Conservation (phyloP, 352 stramenopile genomes). For the Globisporangium parvum region DNA sequence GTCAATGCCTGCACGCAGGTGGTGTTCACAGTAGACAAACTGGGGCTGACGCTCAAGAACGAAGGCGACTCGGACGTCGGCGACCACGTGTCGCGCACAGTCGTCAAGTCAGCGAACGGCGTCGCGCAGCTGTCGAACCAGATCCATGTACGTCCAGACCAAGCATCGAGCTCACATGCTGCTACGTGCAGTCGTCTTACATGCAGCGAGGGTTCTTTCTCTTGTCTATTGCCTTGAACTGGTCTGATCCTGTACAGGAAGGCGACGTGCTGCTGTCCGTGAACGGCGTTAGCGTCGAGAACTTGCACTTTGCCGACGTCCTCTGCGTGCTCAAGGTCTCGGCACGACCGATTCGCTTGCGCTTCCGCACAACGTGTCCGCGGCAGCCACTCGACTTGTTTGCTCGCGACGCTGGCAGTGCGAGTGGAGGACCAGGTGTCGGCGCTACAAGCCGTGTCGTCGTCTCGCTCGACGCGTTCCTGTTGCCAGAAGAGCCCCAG, state of each 20-base stretch:
- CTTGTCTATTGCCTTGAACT: conserved; percentile 4
- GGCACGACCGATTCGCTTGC: conserved; percentile 52
- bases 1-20: conserved; percentile 18
- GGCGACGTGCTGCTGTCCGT: conserved; percentile 64
- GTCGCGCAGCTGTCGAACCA: conserved; percentile 45
- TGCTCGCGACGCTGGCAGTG: conserved; percentile 13
- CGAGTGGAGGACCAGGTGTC: not conserved
- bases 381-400: conserved; percentile 14
- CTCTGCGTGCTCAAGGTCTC: conserved; percentile 65
- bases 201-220: not conserved
- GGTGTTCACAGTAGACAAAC: conserved; percentile 50
- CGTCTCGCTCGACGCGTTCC: conserved; percentile 25
- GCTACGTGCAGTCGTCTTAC: no score
- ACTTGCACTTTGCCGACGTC: conserved; percentile 62
- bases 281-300: conserved; percentile 59
- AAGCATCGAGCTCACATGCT: no score
- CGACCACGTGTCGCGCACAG: conserved; percentile 25
- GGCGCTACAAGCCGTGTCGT: not conserved
- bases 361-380: conserved; percentile 37
- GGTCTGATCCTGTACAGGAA: conserved; percentile 30
- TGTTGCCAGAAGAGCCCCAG: conserved; percentile 27
- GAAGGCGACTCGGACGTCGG: conserved; percentile 17
- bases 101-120: conserved; percentile 50
- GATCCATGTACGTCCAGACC: conserved; percentile 30
- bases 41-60: conserved; percentile 47